Evolutionary conservation across 1,139 yeast genomes (phyloP), one percentile per base, ranked within the genome.

Genomic region (Lodderomyces pseudojiufengensis): DNA sequence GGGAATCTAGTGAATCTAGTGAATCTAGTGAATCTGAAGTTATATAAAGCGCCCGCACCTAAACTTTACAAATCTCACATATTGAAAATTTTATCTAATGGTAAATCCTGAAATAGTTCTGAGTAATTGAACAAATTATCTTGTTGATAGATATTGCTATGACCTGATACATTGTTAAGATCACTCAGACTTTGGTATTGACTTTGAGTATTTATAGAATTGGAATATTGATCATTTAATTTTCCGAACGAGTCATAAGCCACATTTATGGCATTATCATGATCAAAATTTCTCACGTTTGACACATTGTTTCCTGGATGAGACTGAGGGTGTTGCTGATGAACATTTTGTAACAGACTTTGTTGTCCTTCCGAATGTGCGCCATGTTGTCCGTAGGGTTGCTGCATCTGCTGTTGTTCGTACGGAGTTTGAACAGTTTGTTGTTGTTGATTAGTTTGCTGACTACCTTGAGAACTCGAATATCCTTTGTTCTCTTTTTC

Each of bases 51-150:
- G 20, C 20, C 20, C 5, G 20, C 20, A 18, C 20, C 9, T 24
- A n/a, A n/a, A n/a, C n/a, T n/a, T n/a, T n/a, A n/a, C n/a, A n/a
- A n/a, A n/a, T n/a, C n/a, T n/a, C 21, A 27, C 24, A 13, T 29
- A 37, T 32, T 33, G 16, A 42, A 44, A 3, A 44, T 16, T 15
- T 39, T 38, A 24, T 51, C 55, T 32, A 54, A 49, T 2, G 61
- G 61, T 22, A 56, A 33, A 29, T 54, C 61, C 38, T 53, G 51
- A 41, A 55, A 55, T 25, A 56, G 40, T 33, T 57, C 63, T 24
- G 54, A 48, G 29, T 46, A 44, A 9, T 42, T 37, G 11, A 35
- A 38, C 22, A 24, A 23, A 28, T 13, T 40, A 30, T 27, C 13
- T 22, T 9, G 21, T 21, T 27, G 31, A 9, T 12, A 3, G 8